Conservation (phyloP, 148 eudicot species). For the Silene uniflora region DNA sequence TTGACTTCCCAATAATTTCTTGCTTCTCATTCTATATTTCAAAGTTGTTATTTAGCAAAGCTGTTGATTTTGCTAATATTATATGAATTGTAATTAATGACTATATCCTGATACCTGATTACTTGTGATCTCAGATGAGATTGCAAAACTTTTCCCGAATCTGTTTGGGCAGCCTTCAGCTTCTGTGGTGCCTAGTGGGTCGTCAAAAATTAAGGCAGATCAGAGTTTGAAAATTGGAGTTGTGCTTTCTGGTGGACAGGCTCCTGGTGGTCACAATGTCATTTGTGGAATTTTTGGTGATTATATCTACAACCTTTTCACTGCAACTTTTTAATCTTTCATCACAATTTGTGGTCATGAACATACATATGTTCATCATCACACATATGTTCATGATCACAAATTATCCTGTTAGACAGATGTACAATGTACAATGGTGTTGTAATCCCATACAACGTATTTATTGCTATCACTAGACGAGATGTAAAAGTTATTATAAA, state of each 20-base stretch:
- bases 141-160: conserved; percentile 79
- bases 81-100: not conserved
- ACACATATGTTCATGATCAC: not conserved
- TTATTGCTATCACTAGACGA: too few species aligned
- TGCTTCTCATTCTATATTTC: too few species aligned
- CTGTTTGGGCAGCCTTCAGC: conserved; percentile 90
- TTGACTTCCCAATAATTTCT: too few species aligned
- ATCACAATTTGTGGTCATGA: not conserved
- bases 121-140: conserved; percentile 59
- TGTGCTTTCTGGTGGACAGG: conserved; percentile 95
- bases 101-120: not conserved
- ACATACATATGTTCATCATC: not conserved
- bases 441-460: too few species aligned
- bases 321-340: not conserved
- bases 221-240: conserved; percentile 82
- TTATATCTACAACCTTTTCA: not conserved
- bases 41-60: too few species aligned
- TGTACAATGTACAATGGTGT: too few species aligned
- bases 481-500: too few species aligned
- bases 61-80: too few species aligned
- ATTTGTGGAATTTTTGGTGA: conserved; percentile 86
- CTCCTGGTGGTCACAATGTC: conserved; percentile 99
- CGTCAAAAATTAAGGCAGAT: conserved; percentile 33
- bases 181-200: conserved; percentile 54
- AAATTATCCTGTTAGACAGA: too few species aligned